Base-by-base conservation (phyloP, 2,329 filamentous ascomycete genomes). In the Diaporthe ampelina region DNA sequence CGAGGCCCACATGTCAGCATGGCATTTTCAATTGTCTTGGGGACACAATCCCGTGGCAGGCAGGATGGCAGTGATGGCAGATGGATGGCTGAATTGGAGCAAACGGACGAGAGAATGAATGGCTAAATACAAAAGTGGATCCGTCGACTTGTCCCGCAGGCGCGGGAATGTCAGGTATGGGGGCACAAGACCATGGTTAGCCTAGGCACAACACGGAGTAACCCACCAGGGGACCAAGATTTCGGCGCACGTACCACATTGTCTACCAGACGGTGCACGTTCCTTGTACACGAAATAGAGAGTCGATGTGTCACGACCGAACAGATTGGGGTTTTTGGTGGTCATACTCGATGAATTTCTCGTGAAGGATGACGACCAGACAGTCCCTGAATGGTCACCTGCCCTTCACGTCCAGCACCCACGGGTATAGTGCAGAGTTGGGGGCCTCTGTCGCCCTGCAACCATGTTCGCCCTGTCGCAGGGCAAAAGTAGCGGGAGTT, bases 131-230 rank as follows among this genome's bases (percentile, higher is more conserved):
- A 13, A 67, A 43, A 61, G 73, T 74, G 73, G 73, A 56, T 32
- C 69, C 54, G 37, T 45, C 59, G 52, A 45, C 59, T 68, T 65
- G 63, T 70, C 72, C 69, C 73, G 61, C 69, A 65, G 63, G 48
- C 48, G 63, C 63, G 63, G 63, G 63, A 68, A 68, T 68, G 63
- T 68, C 63, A 68, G 54, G 50, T 56, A 74, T 72, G 73, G 70
- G 73, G 52, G 52, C 50, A 63, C 52, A 17, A 24, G 57, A 58
- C 43, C 63, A 37, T 54, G 67, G 59, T 57, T 58, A 43, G 65
- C 56, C 56, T 50, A 48, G 52, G 54, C 54, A 71, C 68, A 37
- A 13, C 19, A 65, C 26, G 61, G 40, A 50, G 26, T 35, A n/a
- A 35, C 61, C 43, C 29, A 65, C 26, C 40, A 43, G 9, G 58